phyloP scores from a whole-genome alignment of 805 yeast genomes.

The Candida oleophila region DNA sequence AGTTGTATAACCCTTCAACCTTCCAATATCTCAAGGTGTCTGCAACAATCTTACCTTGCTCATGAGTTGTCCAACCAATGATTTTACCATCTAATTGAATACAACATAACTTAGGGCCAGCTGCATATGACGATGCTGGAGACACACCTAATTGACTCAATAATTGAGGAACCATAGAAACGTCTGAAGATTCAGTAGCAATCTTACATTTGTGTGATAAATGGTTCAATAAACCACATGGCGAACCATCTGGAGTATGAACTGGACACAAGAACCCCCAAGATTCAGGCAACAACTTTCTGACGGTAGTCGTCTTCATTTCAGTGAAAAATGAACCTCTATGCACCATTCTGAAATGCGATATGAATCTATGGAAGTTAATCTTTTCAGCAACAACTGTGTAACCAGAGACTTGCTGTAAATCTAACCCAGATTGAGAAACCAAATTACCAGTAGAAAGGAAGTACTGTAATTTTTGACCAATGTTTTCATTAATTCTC shows the following conservation, averaged over 20 bases:
- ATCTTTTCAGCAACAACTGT: slow-evolving; percentile 99
- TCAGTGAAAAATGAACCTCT: slow-evolving; percentile 99
- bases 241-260: slow-evolving; percentile 99
- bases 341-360: slow-evolving; percentile 99
- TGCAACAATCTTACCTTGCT: slow-evolving; percentile 81
- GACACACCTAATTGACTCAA: slow-evolving; percentile 76
- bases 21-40: slow-evolving; percentile 92
- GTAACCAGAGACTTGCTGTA: slow-evolving; percentile 97
- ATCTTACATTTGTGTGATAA: slow-evolving; percentile 92
- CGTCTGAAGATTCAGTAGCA: slow-evolving; percentile 75
- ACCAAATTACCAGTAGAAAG: slow-evolving; percentile 96
- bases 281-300: slow-evolving; percentile 94
- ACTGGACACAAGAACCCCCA: slow-evolving; percentile 99
- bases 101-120: slow-evolving; percentile 86
- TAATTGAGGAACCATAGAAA: slow-evolving; percentile 63
- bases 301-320: slow-evolving; percentile 93
- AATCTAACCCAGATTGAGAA: slow-evolving; percentile 94
- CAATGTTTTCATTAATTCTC: slow-evolving; percentile 89
- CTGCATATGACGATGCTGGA: slow-evolving; percentile 68
- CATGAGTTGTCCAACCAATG: slow-evolving; percentile 92
- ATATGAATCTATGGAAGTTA: slow-evolving; percentile 92
- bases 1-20: slow-evolving; percentile 72
- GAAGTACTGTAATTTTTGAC: slow-evolving; percentile 91
- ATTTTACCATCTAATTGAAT: slow-evolving; percentile 92
- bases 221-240: slow-evolving; percentile 97